Percentiles rank a stretch among this genome's conserved stretches.
Conservation (phyloP, 345 rosid species). For the Acer yangbiense region DNA sequence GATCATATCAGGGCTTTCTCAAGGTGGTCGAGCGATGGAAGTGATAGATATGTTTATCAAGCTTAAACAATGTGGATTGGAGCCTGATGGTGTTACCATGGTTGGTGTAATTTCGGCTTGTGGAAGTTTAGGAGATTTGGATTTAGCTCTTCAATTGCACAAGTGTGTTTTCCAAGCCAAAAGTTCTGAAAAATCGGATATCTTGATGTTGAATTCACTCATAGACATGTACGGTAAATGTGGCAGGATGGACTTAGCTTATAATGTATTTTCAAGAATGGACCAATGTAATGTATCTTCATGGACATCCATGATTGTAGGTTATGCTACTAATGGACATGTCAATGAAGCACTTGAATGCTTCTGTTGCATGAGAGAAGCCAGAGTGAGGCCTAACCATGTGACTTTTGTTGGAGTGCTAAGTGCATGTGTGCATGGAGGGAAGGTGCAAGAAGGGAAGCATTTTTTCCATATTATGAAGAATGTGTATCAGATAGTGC, state of each 20-base stretch:
- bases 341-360: conserved; percentile 56
- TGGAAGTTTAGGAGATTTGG: conserved; percentile 69
- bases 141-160: conserved; percentile 72
- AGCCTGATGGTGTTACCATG: conserved; percentile 79
- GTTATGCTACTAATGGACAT: conserved; percentile 68
- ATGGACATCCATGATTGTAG: conserved; percentile 84
- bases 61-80: conserved; percentile 59
- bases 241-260: conserved; percentile 79
- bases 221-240: conserved; percentile 84
- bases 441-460: conserved; percentile 69
- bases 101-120: conserved; percentile 77
- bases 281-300: conserved; percentile 62
- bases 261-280: conserved; percentile 53
- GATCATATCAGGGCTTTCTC: conserved; percentile 62
- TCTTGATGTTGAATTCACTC: conserved; percentile 74
- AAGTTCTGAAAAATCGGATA: conserved; percentile 40
- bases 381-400: conserved; percentile 58
- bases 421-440: conserved; percentile 88
- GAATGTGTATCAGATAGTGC: conserved; percentile 48
- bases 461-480: conserved; percentile 60
- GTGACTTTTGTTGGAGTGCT: conserved; percentile 80
- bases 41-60: conserved; percentile 58
- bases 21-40: conserved; percentile 54
- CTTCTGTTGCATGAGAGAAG: conserved; percentile 58
- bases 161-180: conserved; percentile 64